Base-by-base conservation (phyloP, 257 asterid genomes). In the Capsicum baccatum region DNA sequence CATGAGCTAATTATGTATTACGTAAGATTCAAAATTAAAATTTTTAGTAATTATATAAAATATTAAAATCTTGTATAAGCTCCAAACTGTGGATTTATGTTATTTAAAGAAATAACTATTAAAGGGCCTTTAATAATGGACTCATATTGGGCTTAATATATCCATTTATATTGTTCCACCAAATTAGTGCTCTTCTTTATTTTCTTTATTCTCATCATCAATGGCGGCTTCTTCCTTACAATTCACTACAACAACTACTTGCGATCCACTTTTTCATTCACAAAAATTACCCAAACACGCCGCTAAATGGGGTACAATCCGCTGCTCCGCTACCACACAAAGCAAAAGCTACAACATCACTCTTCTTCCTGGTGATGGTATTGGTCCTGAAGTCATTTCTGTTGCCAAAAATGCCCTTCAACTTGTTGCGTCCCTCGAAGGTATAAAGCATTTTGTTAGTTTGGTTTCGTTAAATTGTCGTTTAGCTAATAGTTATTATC, bases 281-380 rank as follows among this genome's bases (percentile, higher is more conserved):
- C 88, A 90, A 35, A 26, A 86, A 67, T 7, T 70, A 39, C 37
- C 91, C 88, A 87, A 83, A 39, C 70, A 56, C 81, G 55, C 81
- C 62, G 85, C 89, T 16, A 92, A 87, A 83, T 83, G 86, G 87
- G 71, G 91, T 71, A 68, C 76, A 17, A 52, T 93, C 87, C 91
- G 94, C 83, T 96, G 98, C 90, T 84, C 93, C 80, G 87, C 92
- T 85, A 73, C 95, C 42, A 5, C 92, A 50, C 87, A 92, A 10
- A 74, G 89, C 84, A 94, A 89, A 89, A 86, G 89, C 86, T 94
- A 96, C 91, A 79, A 87, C 85, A 88, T 94, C 88, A 92, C 97
- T 83, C 97, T 94, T 85, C 98, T 96, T 73, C 98, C 98, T 35
- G 98, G 98, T 50, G 98, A 94, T 88, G 98, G 98, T 73, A 96